Conservation (phyloP, 768 basidiomycete species). For the Coprinopsis sp. region DNA sequence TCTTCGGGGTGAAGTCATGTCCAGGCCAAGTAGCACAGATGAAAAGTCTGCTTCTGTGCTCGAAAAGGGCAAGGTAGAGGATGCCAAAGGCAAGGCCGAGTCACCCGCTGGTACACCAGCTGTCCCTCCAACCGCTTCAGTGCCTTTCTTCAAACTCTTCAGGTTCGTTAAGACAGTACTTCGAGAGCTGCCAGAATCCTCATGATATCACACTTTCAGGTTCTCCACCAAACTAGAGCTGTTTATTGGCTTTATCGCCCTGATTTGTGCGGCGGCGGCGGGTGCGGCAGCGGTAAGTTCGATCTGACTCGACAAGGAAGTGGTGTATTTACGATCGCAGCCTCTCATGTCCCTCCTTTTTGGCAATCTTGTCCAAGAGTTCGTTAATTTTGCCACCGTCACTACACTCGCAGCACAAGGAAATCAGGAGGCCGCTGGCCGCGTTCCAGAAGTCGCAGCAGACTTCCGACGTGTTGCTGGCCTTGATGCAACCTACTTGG, state of each 20-base stretch:
- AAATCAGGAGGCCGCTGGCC: constrained; percentile 21
- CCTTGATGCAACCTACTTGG: constrained; percentile 51
- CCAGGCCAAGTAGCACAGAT: no score
- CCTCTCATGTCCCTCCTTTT: constrained; percentile 72
- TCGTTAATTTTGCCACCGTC: constrained; percentile 46
- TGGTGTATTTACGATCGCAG: constrained; percentile 22
- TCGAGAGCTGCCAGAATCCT: no score
- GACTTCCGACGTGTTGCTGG: constrained; percentile 44
- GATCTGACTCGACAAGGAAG: not conserved
- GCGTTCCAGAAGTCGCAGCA: constrained; percentile 25
- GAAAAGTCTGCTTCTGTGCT: no score
- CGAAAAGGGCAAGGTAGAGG: no score
- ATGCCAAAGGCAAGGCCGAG: no score
- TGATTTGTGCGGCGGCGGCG: constrained; percentile 58
- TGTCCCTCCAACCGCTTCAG: no score
- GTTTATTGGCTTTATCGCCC: constrained; percentile 53
- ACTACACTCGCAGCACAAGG: constrained; percentile 17
- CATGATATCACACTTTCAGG: constrained; percentile 35
- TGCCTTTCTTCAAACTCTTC: no score
- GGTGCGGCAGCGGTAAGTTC: constrained; percentile 64
- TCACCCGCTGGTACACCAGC: no score
- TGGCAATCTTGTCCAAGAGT: constrained; percentile 61
- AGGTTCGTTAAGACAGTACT: no score
- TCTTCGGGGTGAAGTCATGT: no score
- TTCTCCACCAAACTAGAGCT: constrained; percentile 66